Conservation (phyloP, 208 protist species). For the Wallacemonas sp. region DNA sequence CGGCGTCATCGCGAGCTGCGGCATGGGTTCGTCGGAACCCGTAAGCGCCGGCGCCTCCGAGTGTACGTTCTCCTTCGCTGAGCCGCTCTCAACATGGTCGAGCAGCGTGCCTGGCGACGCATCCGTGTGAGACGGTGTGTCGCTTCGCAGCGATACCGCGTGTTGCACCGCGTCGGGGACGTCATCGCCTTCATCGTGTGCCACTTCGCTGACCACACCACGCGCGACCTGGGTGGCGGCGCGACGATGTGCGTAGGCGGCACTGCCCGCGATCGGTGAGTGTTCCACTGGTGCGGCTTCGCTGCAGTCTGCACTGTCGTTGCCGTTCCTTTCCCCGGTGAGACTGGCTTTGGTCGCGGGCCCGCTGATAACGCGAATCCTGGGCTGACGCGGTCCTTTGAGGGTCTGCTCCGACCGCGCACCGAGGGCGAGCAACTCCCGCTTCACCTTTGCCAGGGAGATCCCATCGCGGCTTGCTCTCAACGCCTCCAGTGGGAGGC, state of each 20-base stretch:
- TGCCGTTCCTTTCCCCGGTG: neutral
- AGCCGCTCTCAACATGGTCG: neutral
- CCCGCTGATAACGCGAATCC: neutral
- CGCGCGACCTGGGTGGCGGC: neutral
- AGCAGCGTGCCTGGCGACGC: conserved; percentile 7
- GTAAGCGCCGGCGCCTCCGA: neutral
- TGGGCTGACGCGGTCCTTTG: conserved; percentile 1
- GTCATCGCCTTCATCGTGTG: neutral
- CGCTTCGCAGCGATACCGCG: too few species aligned
- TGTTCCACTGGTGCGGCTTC: conserved; percentile 16
- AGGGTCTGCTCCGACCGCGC: neutral
- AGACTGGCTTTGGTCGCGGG: neutral
- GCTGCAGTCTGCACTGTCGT: neutral
- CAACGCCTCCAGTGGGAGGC: conserved; percentile 10
- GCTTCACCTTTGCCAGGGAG: conserved; percentile 4
- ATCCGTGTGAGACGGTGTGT: too few species aligned
- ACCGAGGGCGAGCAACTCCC: conserved; percentile 1
- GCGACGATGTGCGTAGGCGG: neutral
- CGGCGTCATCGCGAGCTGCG: neutral
- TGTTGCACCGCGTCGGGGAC: neutral
- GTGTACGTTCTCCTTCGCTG: neutral
- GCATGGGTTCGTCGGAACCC: neutral
- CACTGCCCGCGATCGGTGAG: neutral
- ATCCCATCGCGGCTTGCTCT: neutral
- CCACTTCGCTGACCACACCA: neutral